Evolutionary conservation across 331 rosid species (phyloP).

Genomic region (Spiraea crenata): DNA sequence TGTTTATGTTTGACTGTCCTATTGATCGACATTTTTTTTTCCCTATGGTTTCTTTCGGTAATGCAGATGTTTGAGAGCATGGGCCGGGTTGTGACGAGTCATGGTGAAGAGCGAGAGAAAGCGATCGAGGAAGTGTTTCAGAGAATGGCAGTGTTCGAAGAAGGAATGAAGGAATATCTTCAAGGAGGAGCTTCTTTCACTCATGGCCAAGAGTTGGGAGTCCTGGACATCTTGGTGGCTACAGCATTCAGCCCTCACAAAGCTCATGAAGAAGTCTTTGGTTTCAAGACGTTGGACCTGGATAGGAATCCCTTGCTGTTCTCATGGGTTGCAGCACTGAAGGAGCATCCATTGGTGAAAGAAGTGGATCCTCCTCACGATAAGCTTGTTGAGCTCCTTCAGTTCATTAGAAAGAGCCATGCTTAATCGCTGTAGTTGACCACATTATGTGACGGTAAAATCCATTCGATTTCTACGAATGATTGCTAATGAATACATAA

Average conservation of each 20-base stretch:
- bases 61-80: conserved; percentile 6
- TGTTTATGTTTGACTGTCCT: background rate
- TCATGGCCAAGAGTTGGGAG: conserved; percentile 18
- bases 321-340: conserved; percentile 18
- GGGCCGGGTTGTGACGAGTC: background rate
- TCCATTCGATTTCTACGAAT: background rate
- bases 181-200: conserved; percentile 10
- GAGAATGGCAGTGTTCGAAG: conserved; percentile 22
- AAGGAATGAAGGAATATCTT: conserved; percentile 22
- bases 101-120: conserved; percentile 36
- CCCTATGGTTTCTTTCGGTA: no score
- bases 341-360: conserved; percentile 25
- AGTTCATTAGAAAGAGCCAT: background rate
- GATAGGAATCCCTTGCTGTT: conserved; percentile 25
- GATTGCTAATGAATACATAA: no score
- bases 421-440: background rate
- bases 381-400: conserved; percentile 23
- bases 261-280: conserved; percentile 36
- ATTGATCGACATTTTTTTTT: background rate
- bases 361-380: conserved; percentile 31
- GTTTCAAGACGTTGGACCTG: conserved; percentile 20
- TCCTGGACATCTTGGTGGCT: conserved; percentile 25
- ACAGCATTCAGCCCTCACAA: conserved; percentile 14
- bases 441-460: background rate
- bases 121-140: conserved; percentile 15